These are phyloP conservation scores for Pyrus pyrifolia DNA, from an alignment of 306 rosid genomes.

Conservation along the genomic window DNA sequence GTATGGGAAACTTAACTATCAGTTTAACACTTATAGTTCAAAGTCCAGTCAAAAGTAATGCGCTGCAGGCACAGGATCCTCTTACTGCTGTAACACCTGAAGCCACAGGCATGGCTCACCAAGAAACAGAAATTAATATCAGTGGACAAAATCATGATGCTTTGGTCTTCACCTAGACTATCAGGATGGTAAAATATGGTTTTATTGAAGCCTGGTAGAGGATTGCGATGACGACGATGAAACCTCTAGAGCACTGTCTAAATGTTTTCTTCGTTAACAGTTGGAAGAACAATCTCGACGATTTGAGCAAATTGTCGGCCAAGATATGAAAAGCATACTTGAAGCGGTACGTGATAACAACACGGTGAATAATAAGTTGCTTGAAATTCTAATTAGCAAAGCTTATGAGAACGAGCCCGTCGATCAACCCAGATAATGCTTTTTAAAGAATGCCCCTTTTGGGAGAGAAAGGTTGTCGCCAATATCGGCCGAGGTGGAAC, in stretches of 20 bases:
- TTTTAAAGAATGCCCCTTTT: too few relatives aligned
- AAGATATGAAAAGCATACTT: fast-evolving
- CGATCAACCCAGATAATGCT: too few relatives aligned
- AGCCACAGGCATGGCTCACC: fast-evolving
- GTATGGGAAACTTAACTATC: too few relatives aligned
- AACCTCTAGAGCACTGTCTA: too few relatives aligned
- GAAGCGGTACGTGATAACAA: fast-evolving
- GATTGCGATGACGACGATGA: too few relatives aligned
- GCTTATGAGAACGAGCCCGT: fast-evolving
- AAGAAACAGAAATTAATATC: fast-evolving
- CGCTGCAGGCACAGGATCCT: fast-evolving
- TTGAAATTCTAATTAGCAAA: too few relatives aligned
- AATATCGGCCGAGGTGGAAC: fast-evolving
- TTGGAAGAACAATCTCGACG: too few relatives aligned
- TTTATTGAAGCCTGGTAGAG: too few relatives aligned
- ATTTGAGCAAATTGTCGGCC: fast-evolving
- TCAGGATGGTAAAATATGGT: too few relatives aligned
- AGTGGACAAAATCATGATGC: fast-evolving
- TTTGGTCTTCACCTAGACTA: too few relatives aligned
- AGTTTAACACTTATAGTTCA: too few relatives aligned
- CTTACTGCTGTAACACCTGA: fast-evolving
- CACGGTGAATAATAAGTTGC: too few relatives aligned
- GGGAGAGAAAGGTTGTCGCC: fast-evolving
- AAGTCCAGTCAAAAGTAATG: fast-evolving
- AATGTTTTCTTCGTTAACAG: fast-evolving